Evolutionary conservation across 345 rosid species (phyloP).

Genomic region (rapeseed (Brassica napus)): Da-Ae NC_063444.1:40599501-40600000

Average conservation of each 20-base stretch:
- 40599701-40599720: not conserved
- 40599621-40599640: conserved; percentile 63
- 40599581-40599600: conserved; percentile 61
- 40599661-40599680: not conserved
- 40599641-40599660: conserved; percentile 74
- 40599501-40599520: not conserved
- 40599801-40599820: conserved; percentile 83
- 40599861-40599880: conserved; percentile 20
- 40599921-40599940: conserved; percentile 97
- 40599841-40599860: not conserved
- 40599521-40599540: conserved; percentile 41
- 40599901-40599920: conserved; percentile 16
- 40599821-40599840: conserved; percentile 64
- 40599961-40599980: conserved; percentile 77
- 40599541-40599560: conserved; percentile 86
- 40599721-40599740: conserved; percentile 39
- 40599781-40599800: conserved; percentile 80
- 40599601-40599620: conserved; percentile 75
- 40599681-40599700: not conserved
- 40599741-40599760: conserved; percentile 70
- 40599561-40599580: conserved; percentile 78
- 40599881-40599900: conserved; percentile 33
- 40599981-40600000: conserved; percentile 77
- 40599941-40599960: conserved; percentile 69
- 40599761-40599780: conserved; percentile 90